Evolutionary conservation across 768 basidiomycete species (phyloP).

Genomic region (Sporobolomyces roseus): DNA sequence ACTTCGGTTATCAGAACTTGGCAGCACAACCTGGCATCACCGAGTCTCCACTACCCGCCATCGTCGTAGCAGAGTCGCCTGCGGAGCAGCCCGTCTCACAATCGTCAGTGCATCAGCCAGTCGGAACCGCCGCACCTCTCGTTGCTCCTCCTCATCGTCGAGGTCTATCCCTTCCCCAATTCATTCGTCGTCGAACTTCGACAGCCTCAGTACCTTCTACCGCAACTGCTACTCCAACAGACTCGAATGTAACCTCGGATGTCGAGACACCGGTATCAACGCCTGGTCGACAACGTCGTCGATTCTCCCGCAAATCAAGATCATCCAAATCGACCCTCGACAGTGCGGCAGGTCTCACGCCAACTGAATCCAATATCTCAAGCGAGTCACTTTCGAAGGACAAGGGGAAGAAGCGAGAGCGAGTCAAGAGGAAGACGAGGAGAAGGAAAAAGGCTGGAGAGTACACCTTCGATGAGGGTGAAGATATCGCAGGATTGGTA

Average conservation of each 20-base stretch:
- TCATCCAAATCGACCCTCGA: conserved; percentile 29
- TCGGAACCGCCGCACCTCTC: conserved; percentile 40
- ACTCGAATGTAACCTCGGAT: conserved; percentile 34
- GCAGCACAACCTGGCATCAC: background rate
- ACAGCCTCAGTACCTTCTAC: conserved; percentile 34
- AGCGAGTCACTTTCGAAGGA: conserved; percentile 4
- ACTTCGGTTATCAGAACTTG: conserved; percentile 2
- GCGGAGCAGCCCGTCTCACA: conserved; percentile 46
- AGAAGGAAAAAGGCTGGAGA: conserved; percentile 19
- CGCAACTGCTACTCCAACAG: conserved; percentile 41
- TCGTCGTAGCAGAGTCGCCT: conserved; percentile 17
- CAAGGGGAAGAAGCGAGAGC: conserved; percentile 5
- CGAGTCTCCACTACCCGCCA: conserved; percentile 14
- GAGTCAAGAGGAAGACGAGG: conserved; percentile 27
- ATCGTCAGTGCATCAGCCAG: conserved; percentile 43
- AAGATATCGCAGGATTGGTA: conserved; percentile 89
- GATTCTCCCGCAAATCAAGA: conserved; percentile 17
- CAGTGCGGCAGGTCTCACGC: background rate
- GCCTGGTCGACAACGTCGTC: conserved; percentile 9
- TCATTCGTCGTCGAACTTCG: conserved; percentile 28
- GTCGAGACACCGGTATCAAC: conserved; percentile 18
- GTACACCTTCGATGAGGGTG: conserved; percentile 48
- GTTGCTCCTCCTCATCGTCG: conserved; percentile 36
- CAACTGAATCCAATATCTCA: conserved; percentile 13
- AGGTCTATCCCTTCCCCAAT: conserved; percentile 27